Evolutionary conservation across 345 rosid species (phyloP), one percentile per base, ranked within the genome.

Genomic region (Limnanthes douglasii): DNA sequence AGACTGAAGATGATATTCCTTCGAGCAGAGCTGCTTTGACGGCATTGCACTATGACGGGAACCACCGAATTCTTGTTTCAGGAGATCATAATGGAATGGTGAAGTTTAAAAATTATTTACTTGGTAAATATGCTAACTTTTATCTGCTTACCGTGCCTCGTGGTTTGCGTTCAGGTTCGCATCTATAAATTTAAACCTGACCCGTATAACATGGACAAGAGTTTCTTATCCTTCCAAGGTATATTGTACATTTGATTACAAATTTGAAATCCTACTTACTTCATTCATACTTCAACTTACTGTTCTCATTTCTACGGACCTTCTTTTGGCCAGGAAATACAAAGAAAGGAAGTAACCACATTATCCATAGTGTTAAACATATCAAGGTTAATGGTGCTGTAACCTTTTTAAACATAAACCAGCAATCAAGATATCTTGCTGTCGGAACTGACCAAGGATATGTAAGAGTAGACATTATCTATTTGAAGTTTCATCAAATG

Each of bases 11-110:
- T 35, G 78, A 75, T 48, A 39, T 37, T 39, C 63, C 93, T 48
- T 46, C 57, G 46, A 80, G 90, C 38, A 39, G 50, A 18, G 53
- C 83, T 0, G 60, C 93, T 5, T 22, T 83, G 35, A 73, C 93
- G 6, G 68, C 86, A 28, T 60, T 83, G 37, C 54, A 55, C 60
- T 83, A 65, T 50, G 86, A 76, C 50, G 59, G 59, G 11, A 51
- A 53, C 47, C 25, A 72, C 25, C 68, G 60, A 37, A 43, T 71
- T 45, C 88, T 88, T 58, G 57, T 68, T 37, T 70, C 93, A 22
- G 95, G 97, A 37, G 94, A 86, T 61, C 72, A 75, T 25, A 65
- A 39, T 51, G 95, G 97, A 69, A 64, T 31, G 82, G 93, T 80
- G 45, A 51, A 56, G 31, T n/a, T n/a, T n/a, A n/a, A n/a, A n/a